Evolutionary conservation across 176 grass and related monocot species (phyloP).

Genomic region (Zea luxurians): DNA sequence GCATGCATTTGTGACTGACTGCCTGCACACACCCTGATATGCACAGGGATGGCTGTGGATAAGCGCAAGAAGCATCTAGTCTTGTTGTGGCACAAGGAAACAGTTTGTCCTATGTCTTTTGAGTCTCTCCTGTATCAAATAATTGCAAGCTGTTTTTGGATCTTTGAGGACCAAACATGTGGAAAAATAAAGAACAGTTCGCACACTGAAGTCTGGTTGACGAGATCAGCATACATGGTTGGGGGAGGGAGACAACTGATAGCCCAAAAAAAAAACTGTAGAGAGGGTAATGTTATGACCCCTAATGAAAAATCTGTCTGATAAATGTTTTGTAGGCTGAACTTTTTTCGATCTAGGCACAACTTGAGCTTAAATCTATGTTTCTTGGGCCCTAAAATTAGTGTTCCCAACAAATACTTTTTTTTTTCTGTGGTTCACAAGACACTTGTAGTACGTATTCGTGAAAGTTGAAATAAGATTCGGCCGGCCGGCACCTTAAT

Average conservation of each 20-base stretch:
- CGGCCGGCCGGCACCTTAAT: background rate
- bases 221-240: background rate
- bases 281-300: background rate
- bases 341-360: background rate
- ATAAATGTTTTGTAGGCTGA: background rate
- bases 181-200: background rate
- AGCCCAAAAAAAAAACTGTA: background rate
- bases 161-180: background rate
- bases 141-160: constrained; percentile 1
- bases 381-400: background rate
- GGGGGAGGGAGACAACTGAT: background rate
- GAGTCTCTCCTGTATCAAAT: background rate
- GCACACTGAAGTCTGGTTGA: constrained; percentile 5
- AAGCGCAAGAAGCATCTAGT: constrained; percentile 2
- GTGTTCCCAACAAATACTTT: background rate
- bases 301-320: background rate
- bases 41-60: constrained; percentile 20
- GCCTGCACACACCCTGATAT: constrained; percentile 3
- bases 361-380: background rate
- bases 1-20: constrained; percentile 18
- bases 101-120: background rate
- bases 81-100: constrained; percentile 11
- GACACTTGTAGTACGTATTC: background rate
- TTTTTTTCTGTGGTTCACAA: background rate
- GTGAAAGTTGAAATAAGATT: constrained; percentile 25